Evolutionary conservation across 139 green algal genomes (phyloP), one percentile per base, ranked within the genome.

Genomic region (Coelastrella sp.): DNA sequence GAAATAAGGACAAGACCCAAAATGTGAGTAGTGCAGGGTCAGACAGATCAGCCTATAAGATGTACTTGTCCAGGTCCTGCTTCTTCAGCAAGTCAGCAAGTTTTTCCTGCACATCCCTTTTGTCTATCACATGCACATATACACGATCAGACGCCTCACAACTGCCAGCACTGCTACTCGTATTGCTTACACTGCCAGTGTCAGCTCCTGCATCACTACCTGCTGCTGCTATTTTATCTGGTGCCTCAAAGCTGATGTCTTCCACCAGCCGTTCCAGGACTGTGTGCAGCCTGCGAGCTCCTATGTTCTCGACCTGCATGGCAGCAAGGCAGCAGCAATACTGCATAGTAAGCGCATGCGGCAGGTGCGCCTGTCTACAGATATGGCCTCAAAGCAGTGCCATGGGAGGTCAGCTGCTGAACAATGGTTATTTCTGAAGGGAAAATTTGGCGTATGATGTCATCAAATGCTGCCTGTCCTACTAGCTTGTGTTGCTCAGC

Each of bases 251-350:
- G 75, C 90, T 96, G 57, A 99, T 95, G 56, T 99, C 96, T 86
- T 99, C 97, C 70, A 99, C 74, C 27, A 99, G 96, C 8, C 96
- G 92, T 91, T 99, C 98, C 70, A 99, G 89, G 4, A 99, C 94
- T 12, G 97, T 99, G 93, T 99, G 96, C 90, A 99, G 92, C 76
- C 98, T 94, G 49, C 97, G 92, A 7, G 97, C 97, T 17, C 97
- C 97, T 68, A 99, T 99, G 95, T 99, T 99, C 90, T 99, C 97
- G 70, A 99, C 96, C 84, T 89, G 84, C 65, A 76, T 24, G 15
- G 24, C 76, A 82, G 76, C 14, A 82, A 60, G 15, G 76, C 78
- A 15, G 15, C 78, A 66, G 11, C 76, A 76, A 49, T 49, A 49
- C 35, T 49, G 35, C 35, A 49, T 49, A 49, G 35, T 49, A 49